Conservation (phyloP, 1,284 basidiomycete species). For the Sporisorium iseilematis-ciliati region DNA sequence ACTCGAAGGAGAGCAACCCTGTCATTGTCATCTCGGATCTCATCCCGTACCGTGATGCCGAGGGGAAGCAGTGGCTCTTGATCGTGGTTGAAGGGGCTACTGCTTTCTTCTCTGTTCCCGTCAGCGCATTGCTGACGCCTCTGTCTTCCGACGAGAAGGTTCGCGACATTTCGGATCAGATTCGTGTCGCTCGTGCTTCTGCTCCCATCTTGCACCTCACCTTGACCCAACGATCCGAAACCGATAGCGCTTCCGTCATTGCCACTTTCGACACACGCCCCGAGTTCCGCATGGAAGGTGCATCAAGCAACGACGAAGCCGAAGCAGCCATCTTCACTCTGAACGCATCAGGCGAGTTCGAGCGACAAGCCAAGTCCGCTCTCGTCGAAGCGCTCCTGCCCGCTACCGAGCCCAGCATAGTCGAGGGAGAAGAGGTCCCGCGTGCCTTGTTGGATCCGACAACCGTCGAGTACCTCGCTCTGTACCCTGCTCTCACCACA, state of each 20-base stretch:
- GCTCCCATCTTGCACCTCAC: slow-evolving; percentile 51
- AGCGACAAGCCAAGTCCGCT: slow-evolving; percentile 15
- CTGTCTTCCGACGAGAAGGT: slow-evolving; percentile 17
- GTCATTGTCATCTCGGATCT: slow-evolving; percentile 54
- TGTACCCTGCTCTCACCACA: slow-evolving; percentile 57
- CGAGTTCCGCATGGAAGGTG: slow-evolving; percentile 29
- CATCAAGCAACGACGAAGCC: slow-evolving; percentile 6
- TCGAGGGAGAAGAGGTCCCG: slow-evolving; percentile 6
- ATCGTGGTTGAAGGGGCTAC: slow-evolving; percentile 59
- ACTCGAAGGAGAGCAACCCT: slow-evolving; percentile 40
- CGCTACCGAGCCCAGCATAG: slow-evolving; percentile 21
- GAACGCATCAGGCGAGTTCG: slow-evolving; percentile 17
- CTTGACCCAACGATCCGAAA: slow-evolving; percentile 7
- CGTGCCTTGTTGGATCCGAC: slow-evolving; percentile 36
- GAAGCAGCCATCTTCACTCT: slow-evolving; percentile 32
- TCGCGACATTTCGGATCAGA: slow-evolving; percentile 34
- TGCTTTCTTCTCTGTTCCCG: slow-evolving; percentile 54
- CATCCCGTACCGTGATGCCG: slow-evolving; percentile 32
- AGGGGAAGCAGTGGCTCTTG: slow-evolving; percentile 40
- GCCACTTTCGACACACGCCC: slow-evolving; percentile 44
- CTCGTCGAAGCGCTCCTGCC: slow-evolving; percentile 32
- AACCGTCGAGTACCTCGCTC: slow-evolving; percentile 43
- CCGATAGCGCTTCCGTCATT: slow-evolving; percentile 13
- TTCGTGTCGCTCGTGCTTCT: slow-evolving; percentile 31
- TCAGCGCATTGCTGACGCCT: slow-evolving; percentile 30